A percentile compares a stretch with the other conserved stretches of the same genome.
Evolutionary conservation across 148 eudicot genomes (phyloP).

Genomic region (Rhododendron vialii): DNA sequence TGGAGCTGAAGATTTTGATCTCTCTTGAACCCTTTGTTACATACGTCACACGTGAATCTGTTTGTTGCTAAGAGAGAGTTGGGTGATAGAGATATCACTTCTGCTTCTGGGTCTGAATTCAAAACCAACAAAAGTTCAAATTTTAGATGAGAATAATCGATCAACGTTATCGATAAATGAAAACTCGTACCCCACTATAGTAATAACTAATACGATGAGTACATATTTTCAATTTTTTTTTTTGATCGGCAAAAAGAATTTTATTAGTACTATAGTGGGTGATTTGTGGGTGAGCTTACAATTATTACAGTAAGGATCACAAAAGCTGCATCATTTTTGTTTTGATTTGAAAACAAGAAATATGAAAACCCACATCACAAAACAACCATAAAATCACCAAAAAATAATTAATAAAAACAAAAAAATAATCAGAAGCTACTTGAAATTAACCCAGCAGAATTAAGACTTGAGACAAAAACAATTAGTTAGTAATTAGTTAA

Average conservation of each 20-base stretch:
- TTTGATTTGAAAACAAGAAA: background rate
- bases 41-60: conserved; percentile 73
- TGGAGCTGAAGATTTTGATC: conserved; percentile 82
- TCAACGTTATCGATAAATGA: too few species aligned
- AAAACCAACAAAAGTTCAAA: background rate
- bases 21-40: conserved; percentile 83
- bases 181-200: too few species aligned
- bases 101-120: conserved; percentile 69
- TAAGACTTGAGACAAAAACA: background rate
- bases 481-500: background rate
- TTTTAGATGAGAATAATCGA: conserved; percentile 2
- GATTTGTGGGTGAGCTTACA: too few species aligned
- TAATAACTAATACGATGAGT: too few species aligned
- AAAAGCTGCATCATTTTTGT: background rate
- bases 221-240: too few species aligned
- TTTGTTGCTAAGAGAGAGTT: conserved; percentile 67
- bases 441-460: background rate
- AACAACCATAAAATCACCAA: background rate
- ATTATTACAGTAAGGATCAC: too few species aligned
- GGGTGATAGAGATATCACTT: conserved; percentile 82
- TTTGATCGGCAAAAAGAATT: too few species aligned
- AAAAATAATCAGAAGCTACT: too few species aligned
- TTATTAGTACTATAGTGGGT: too few species aligned
- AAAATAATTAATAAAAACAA: background rate
- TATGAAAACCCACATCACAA: background rate